Evolutionary conservation across 129 eudicot species (phyloP), one percentile per base, ranked within the genome.

Genomic region (Lactuca saligna): DNA sequence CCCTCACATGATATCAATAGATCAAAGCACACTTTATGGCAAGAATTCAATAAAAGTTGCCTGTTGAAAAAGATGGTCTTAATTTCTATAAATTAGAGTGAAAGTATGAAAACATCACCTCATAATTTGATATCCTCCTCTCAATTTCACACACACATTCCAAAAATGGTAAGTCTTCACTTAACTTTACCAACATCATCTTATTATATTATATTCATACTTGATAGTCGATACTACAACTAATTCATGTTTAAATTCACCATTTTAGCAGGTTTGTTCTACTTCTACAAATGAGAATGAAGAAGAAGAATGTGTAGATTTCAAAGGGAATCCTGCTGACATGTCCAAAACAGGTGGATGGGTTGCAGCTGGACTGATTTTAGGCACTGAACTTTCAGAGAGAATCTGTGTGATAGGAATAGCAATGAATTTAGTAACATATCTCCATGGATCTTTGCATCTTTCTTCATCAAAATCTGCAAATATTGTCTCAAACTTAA

Each of bases 321-420:
- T 39, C 20, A 79, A 70, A 17, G 97, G 97, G 10, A 82, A 85
- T 29, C 93, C 90, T 5, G 88, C 72, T 38, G 96, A 91, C 72
- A 82, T 78, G 17, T 88, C 96, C 3, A 72, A 68, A 57, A 91
- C 93, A 3, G 97, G 97, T 8, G 97, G 97, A 14, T 91, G 96
- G 97, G 90, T 85, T 42, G 97, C 88, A 3, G 96, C 97, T 8
- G 94, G 97, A 42, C 97, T 91, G 62, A 86, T 91, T 67, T 74
- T 91, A 88, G 97, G 97, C 86, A 82, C 85, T 9, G 97, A 90
- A 63, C 82, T 87, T n/a, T 85, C 89, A 3, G 95, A 90, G 82
- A 82, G 91, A 78, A 79, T 90, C 20, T 82, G 88, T 7, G 84
- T 90, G 60, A 85, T 81, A 82, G 95, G 97, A 9, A 83, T 90